Evolutionary conservation across 164 flowering plant genomes (phyloP).

Genomic region (Magnolia kwangsiensis): DNA sequence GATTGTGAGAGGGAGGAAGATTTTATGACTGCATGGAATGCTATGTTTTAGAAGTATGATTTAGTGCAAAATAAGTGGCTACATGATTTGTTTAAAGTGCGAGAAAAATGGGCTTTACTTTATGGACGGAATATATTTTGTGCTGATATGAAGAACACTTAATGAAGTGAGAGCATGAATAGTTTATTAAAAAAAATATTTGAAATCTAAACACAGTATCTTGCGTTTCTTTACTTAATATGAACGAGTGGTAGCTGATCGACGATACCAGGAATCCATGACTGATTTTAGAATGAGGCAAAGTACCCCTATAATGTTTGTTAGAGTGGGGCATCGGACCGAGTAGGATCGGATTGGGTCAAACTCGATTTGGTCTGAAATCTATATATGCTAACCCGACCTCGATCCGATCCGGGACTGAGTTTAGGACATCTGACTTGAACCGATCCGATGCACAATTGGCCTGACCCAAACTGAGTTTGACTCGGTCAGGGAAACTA

Average conservation of each 20-base stretch:
- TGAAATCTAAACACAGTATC: constrained; percentile 8
- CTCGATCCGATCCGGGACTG: no score
- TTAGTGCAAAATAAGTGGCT: constrained; percentile 16
- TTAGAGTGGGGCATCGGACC: no score
- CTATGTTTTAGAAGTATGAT: constrained; percentile 13
- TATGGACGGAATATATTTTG: constrained; percentile 19
- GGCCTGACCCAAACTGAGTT: no score
- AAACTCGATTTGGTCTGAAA: no score
- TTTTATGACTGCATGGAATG: constrained; percentile 6
- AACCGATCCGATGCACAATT: no score
- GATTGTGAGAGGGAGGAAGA: constrained; percentile 8
- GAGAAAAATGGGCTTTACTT: constrained; percentile 20
- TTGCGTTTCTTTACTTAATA: constrained; percentile 9
- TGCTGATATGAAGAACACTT: constrained; percentile 14
- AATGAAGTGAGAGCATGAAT: constrained; percentile 15
- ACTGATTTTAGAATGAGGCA: constrained; percentile 5
- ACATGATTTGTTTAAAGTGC: constrained; percentile 8
- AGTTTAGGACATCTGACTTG: no score
- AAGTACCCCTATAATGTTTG: no score
- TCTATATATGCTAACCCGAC: no score
- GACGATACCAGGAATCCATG: constrained; percentile 8
- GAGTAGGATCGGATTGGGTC: no score
- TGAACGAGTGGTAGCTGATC: constrained; percentile 9
- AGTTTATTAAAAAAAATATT: constrained; percentile 8
- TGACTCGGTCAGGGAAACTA: no score